Percentiles rank a stretch among this genome's conserved stretches.
Evolutionary conservation across 1,284 basidiomycete species (phyloP).

Genomic region (Sanghuangporus baumii): DNA sequence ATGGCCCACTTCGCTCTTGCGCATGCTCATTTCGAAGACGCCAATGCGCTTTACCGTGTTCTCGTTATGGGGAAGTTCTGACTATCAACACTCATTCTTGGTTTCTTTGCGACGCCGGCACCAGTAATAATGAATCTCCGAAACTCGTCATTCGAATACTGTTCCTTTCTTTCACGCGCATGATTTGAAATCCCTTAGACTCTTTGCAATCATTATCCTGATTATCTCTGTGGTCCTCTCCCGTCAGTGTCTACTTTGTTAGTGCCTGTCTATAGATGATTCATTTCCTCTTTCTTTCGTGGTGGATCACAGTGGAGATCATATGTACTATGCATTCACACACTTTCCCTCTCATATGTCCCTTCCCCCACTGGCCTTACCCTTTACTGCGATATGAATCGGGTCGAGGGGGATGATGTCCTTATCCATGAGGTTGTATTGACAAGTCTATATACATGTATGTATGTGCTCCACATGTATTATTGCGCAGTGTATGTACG

Average conservation of each 20-base stretch:
- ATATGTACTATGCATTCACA: background rate
- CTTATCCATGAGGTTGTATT: no score
- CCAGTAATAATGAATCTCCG: background rate
- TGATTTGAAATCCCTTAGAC: background rate
- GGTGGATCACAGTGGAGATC: background rate
- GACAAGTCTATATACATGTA: no score
- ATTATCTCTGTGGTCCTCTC: background rate
- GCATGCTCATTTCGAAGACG: slow-evolving; percentile 67
- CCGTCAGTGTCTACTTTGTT: background rate
- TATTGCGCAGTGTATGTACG: no score
- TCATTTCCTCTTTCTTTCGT: background rate
- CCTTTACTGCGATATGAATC: background rate
- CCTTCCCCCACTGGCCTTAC: background rate
- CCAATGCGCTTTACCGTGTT: slow-evolving; percentile 60
- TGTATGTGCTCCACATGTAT: no score
- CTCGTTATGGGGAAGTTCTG: slow-evolving; percentile 40
- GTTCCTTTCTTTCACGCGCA: background rate
- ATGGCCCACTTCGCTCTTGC: slow-evolving; percentile 69
- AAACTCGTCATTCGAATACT: background rate
- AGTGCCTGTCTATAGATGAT: background rate
- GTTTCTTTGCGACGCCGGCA: background rate
- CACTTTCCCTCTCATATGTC: background rate
- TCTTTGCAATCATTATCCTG: background rate
- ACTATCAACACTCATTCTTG: background rate
- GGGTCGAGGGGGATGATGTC: no score